Base-by-base conservation (phyloP, 2,329 filamentous ascomycete species). In the Cadophora sp. region DNA sequence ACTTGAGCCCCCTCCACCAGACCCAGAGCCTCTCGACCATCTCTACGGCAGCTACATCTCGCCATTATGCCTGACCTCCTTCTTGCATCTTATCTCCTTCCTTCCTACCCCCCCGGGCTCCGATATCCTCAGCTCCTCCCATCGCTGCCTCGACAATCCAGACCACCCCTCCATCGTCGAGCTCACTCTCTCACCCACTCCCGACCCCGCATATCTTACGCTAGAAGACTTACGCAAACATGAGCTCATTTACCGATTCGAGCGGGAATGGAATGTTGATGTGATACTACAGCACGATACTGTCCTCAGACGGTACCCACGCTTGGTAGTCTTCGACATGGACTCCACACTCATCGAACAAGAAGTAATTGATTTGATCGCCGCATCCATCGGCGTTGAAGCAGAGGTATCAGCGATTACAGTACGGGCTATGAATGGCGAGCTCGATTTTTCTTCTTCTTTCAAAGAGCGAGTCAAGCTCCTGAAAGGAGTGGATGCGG, bases 311-410 rank as follows among this genome's bases (percentile, higher is more conserved):
- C 87, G 91, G 31, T 88, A 97, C 80, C 94, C 94, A 73, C 88
- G 95, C 9, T 84, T 98, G 12, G 94, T 95, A 3, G 93, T 97
- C 37, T 99, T 99, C 77, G 96, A 99, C 80, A 99, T 99, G 96
- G 96, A 99, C 82, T 96, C 92, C 79, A 99, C 96, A 0, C 86
- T 99, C 69, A 98, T 99, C 78, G 92, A 95, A 64, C 94, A 99
- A 79, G 96, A 99, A 82, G 94, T 97, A 69, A 98, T 99, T 77
- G 96, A 99, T 79, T 90, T 98, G 76, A 90, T 99, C 66, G 96
- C 96, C 4, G 89, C 91, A 64, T 91, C 91, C 46, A 88, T 97
- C 1, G 92, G 93, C 63, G 86, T 97, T n/a, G 89, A 93, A 74
- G 89, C 89, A 64, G 84, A 92, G 75, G 95, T 99, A 48, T 92